Percentiles rank a stretch among this genome's conserved stretches.
These are phyloP conservation scores for Venustampulla echinocandica DNA, from an alignment of 495 filamentous ascomycete species.

Conservation along the genomic window DNA sequence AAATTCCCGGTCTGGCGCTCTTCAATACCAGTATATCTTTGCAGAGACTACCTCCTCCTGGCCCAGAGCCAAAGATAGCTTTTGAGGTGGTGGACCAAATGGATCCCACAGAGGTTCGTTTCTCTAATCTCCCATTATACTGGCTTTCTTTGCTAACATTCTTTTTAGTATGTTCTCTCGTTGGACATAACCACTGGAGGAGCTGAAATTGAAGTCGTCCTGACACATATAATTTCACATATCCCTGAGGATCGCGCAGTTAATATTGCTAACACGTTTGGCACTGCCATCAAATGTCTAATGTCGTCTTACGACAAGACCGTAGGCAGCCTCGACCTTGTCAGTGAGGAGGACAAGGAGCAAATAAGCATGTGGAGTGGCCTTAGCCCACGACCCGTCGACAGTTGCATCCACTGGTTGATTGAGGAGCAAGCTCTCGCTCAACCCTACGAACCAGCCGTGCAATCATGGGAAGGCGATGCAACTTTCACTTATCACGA, in stretches of 20 bases:
- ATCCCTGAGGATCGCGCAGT: background rate
- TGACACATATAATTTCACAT: background rate
- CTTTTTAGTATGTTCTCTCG: background rate
- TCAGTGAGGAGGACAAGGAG: background rate
- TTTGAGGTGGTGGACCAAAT: too few relatives aligned
- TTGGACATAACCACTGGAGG: constrained; percentile 3
- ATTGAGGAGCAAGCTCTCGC: background rate
- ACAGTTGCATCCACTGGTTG: background rate
- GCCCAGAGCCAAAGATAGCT: too few relatives aligned
- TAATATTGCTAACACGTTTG: background rate
- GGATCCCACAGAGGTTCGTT: too few relatives aligned
- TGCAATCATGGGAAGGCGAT: too few relatives aligned
- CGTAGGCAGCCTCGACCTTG: background rate
- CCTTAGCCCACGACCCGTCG: background rate
- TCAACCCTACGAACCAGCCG: background rate
- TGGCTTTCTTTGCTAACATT: too few relatives aligned
- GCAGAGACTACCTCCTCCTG: too few relatives aligned
- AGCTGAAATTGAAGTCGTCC: constrained; percentile 22
- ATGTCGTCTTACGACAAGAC: background rate
- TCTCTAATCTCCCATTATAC: too few relatives aligned
- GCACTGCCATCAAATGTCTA: background rate
- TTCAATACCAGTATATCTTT: too few relatives aligned
- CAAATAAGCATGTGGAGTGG: background rate
- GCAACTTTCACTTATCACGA: too few relatives aligned
- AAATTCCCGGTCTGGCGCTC: too few relatives aligned